Conservation (phyloP, 2,329 filamentous ascomycete species). For the Ceratocystis huliohia region DNA sequence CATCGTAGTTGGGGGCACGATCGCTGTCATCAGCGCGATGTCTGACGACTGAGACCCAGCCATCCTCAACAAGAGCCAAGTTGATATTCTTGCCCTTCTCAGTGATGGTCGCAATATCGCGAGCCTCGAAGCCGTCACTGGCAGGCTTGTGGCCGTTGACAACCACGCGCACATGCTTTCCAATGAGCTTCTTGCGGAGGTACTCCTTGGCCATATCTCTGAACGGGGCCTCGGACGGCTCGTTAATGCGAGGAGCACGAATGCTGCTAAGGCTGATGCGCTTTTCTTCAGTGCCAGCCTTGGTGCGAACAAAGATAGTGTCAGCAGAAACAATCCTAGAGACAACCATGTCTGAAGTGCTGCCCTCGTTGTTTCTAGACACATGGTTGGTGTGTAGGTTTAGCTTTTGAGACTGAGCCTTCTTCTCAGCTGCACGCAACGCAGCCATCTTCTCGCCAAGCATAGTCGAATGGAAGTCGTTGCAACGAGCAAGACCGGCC, state of each 20-base stretch:
- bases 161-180: constrained; percentile 82
- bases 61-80: constrained; percentile 74
- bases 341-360: constrained; percentile 66
- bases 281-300: constrained; percentile 68
- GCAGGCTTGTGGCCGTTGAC: constrained; percentile 87
- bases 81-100: constrained; percentile 79
- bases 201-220: constrained; percentile 93
- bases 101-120: constrained; percentile 82
- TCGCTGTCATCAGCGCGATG: constrained; percentile 93
- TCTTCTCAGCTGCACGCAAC: constrained; percentile 75
- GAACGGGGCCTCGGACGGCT: constrained; percentile 79
- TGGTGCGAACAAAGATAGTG: constrained; percentile 74
- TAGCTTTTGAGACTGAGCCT: constrained; percentile 62
- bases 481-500: constrained; percentile 80
- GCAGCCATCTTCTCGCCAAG: constrained; percentile 78
- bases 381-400: constrained; percentile 73
- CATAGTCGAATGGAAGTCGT: constrained; percentile 89
- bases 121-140: constrained; percentile 80
- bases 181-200: constrained; percentile 82
- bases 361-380: constrained; percentile 33
- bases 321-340: constrained; percentile 79
- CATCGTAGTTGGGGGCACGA: constrained; percentile 85
- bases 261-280: constrained; percentile 86
- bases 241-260: constrained; percentile 78
- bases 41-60: constrained; percentile 85